phyloP scores from a whole-genome alignment of 2,329 filamentous ascomycete genomes.

The Thielaviopsis euricoi region DNA sequence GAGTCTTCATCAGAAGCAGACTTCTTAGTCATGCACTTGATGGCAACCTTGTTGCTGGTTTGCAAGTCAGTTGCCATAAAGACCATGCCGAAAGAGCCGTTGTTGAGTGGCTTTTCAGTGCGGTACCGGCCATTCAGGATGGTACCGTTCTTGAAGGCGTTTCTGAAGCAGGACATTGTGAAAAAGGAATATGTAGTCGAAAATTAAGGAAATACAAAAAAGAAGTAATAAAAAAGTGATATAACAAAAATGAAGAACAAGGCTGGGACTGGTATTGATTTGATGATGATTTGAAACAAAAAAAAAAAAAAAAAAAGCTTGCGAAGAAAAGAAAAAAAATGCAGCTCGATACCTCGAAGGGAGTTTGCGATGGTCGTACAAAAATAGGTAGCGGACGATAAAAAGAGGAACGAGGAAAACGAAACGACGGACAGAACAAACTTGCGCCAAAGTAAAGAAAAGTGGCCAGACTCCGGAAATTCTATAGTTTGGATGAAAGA shows the following conservation, averaged over 20 bases:
- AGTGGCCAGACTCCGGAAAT: constrained; percentile 1
- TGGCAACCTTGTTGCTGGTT: constrained; percentile 68
- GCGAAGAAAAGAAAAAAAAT: constrained; percentile 1
- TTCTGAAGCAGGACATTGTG: constrained; percentile 69
- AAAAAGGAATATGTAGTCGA: constrained; percentile 12
- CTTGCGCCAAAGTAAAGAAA: constrained; percentile 1
- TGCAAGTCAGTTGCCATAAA: constrained; percentile 72
- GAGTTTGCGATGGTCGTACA: constrained; percentile 12
- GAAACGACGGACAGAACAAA: background rate
- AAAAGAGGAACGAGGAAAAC: background rate
- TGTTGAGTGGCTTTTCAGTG: constrained; percentile 87
- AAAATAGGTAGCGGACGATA: constrained; percentile 8
- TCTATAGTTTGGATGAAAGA: background rate
- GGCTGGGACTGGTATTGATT: constrained; percentile 10
- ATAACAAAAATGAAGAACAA: constrained; percentile 7
- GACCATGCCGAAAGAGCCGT: constrained; percentile 98
- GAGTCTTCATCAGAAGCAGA: constrained; percentile 28
- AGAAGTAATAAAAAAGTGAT: constrained; percentile 6
- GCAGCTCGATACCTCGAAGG: constrained; percentile 1
- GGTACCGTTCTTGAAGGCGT: constrained; percentile 63
- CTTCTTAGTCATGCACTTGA: constrained; percentile 91
- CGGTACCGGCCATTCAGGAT: constrained; percentile 78
- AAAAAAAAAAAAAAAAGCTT: constrained; percentile 1
- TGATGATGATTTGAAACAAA: constrained; percentile 6
- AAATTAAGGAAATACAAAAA: constrained; percentile 14